These are phyloP conservation scores for Orychophragmus violaceus DNA, from an alignment of 345 rosid genomes.

Conservation along the genomic window DNA sequence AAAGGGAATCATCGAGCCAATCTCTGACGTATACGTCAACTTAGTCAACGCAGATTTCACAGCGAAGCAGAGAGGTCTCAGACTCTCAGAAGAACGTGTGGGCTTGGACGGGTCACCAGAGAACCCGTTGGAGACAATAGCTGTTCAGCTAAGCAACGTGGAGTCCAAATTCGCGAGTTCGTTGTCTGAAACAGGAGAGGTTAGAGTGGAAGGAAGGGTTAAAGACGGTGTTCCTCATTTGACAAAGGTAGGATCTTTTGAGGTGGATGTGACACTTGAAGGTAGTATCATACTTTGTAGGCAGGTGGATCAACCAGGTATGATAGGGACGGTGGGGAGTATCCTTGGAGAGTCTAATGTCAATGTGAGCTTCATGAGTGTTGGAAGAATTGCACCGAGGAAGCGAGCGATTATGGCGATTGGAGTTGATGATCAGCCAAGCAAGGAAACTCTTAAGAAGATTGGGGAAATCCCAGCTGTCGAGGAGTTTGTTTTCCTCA, in stretches of 20 bases:
- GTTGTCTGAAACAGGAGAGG: conserved; percentile 70
- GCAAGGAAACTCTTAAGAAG: conserved; percentile 51
- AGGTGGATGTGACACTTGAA: conserved; percentile 84
- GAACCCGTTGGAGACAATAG: conserved; percentile 66
- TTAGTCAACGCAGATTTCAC: conserved; percentile 87
- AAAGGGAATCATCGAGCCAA: conserved; percentile 83
- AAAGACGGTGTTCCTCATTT: conserved; percentile 86
- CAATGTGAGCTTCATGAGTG: conserved; percentile 85
- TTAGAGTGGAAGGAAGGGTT: conserved; percentile 70
- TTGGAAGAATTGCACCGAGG: conserved; percentile 82
- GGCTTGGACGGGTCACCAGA: conserved; percentile 71
- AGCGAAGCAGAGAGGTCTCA: conserved; percentile 82
- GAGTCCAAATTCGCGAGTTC: conserved; percentile 84
- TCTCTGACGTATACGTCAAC: conserved; percentile 72
- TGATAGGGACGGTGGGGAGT: conserved; percentile 78
- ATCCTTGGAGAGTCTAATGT: conserved; percentile 76
- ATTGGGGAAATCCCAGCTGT: conserved; percentile 67
- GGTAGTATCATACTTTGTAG: conserved; percentile 79
- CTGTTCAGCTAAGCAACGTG: conserved; percentile 68
- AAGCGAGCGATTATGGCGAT: conserved; percentile 92
- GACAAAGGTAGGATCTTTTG: conserved; percentile 74
- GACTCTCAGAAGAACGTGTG: conserved; percentile 70
- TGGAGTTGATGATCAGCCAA: conserved; percentile 81
- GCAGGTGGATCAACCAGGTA: conserved; percentile 91
- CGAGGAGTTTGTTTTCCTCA: conserved; percentile 81